phyloP scores from a whole-genome alignment of 306 rosid genomes.

The Hippophae rhamnoides region DNA sequence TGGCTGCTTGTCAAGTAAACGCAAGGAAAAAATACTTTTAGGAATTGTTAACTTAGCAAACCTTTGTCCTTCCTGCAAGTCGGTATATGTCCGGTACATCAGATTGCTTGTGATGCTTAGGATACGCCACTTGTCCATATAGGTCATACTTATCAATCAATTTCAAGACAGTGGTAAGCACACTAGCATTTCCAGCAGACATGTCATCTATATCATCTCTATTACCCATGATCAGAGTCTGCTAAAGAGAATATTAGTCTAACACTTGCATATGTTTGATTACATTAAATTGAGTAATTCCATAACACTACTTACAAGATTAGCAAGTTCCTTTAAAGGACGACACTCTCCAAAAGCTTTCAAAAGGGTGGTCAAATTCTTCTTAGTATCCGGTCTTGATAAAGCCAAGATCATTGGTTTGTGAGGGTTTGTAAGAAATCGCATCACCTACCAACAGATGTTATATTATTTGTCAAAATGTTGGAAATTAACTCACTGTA shows the following conservation, averaged over 20 bases:
- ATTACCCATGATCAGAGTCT: constrained; percentile 85
- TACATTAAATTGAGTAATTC: background rate
- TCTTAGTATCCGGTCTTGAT: constrained; percentile 88
- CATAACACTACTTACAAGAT: constrained; percentile 53
- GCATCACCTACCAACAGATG: constrained; percentile 50
- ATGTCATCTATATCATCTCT: constrained; percentile 74
- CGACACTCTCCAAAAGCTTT: constrained; percentile 88
- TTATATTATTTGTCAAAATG: constrained; percentile 11
- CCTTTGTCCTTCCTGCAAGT: constrained; percentile 81
- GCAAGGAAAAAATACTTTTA: background rate
- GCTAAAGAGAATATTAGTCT: constrained; percentile 22
- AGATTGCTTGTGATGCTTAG: constrained; percentile 82
- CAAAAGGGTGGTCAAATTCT: constrained; percentile 74
- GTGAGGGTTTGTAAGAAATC: constrained; percentile 81
- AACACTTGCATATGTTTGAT: constrained; percentile 2
- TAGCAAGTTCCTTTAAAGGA: constrained; percentile 73
- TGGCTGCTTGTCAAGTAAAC: constrained; percentile 13
- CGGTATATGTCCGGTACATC: constrained; percentile 95
- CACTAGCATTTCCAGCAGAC: constrained; percentile 70
- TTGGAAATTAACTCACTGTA: background rate
- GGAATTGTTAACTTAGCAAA: constrained; percentile 11
- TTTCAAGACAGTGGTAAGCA: constrained; percentile 69
- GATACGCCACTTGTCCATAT: constrained; percentile 84
- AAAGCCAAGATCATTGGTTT: constrained; percentile 84
- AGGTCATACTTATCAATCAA: constrained; percentile 79